These are phyloP conservation scores for Hirsutella thompsonii DNA, from an alignment of 2,329 filamentous ascomycete genomes.

Conservation along the genomic window DNA sequence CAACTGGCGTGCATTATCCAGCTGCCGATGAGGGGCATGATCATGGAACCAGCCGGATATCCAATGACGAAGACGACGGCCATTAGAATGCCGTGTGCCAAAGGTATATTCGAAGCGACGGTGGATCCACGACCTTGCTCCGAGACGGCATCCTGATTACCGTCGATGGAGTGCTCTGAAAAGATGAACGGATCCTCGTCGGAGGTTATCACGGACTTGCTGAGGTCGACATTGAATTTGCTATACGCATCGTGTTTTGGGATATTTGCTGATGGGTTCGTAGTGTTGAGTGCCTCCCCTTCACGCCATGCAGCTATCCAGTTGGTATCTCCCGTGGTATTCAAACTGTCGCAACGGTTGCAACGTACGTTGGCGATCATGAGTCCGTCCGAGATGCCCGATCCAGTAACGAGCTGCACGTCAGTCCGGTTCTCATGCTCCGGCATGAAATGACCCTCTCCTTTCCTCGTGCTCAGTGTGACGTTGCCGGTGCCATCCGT, in stretches of 20 bases:
- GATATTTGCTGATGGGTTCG: conserved; percentile 25
- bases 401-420: conserved; percentile 43
- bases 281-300: conserved; percentile 31
- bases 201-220: conserved; percentile 27
- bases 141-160: conserved; percentile 1
- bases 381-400: conserved; percentile 34
- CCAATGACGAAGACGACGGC: conserved; percentile 42
- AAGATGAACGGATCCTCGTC: conserved; percentile 40
- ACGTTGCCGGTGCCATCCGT: conserved; percentile 44
- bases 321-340: conserved; percentile 23
- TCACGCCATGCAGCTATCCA: conserved; percentile 45
- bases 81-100: conserved; percentile 47
- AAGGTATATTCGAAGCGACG: conserved; percentile 13
- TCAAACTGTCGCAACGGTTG: conserved; percentile 35
- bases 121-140: conserved; percentile 1
- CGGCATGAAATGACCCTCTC: conserved; percentile 34
- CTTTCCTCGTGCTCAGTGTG: conserved; percentile 44
- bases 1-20: conserved; percentile 45
- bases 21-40: conserved; percentile 46
- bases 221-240: conserved; percentile 34
- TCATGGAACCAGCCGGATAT: conserved; percentile 45
- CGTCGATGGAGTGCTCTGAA: neutral
- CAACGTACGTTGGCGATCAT: conserved; percentile 51
- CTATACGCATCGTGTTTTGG: conserved; percentile 30
- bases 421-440: conserved; percentile 26